These are phyloP conservation scores for Pseudomonodictys pantanalensis DNA, from an alignment of 495 filamentous ascomycete species.

Conservation along the genomic window DNA sequence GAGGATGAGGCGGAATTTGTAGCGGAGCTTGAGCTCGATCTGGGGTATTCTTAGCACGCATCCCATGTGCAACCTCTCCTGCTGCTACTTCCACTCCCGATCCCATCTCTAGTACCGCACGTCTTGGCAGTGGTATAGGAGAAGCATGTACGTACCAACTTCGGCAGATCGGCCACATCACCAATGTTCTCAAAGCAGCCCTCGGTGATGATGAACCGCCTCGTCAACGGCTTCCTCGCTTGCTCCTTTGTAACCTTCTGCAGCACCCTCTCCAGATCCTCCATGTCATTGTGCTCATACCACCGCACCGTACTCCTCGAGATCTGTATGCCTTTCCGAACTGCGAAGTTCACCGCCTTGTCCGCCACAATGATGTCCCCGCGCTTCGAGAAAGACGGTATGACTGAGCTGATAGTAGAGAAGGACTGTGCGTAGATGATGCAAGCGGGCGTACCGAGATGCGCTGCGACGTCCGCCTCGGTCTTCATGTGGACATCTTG, in stretches of 20 bases:
- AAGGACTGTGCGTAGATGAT: constrained; percentile 96
- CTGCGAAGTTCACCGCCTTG: constrained; percentile 86
- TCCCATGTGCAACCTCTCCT: neutral
- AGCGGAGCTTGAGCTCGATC: constrained; percentile 86
- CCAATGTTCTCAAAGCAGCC: constrained; percentile 89
- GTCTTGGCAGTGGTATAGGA: neutral
- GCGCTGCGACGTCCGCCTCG: constrained; percentile 88
- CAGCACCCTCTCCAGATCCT: constrained; percentile 84
- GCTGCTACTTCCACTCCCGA: too few relatives aligned
- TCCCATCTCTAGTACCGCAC: too few relatives aligned
- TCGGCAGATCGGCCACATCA: constrained; percentile 80
- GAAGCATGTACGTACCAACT: constrained; percentile 60
- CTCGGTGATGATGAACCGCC: constrained; percentile 95
- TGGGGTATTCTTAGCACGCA: constrained; percentile 39
- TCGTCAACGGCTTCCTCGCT: constrained; percentile 79
- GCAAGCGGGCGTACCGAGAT: constrained; percentile 78
- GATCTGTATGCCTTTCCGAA: constrained; percentile 90
- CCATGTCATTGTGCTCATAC: constrained; percentile 96
- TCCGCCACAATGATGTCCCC: constrained; percentile 99
- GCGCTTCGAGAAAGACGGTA: constrained; percentile 93
- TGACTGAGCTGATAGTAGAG: constrained; percentile 88
- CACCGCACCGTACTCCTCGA: constrained; percentile 84
- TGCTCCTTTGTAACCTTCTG: constrained; percentile 83
- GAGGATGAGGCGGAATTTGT: constrained; percentile 96
- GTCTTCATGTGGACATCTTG: constrained; percentile 98